These are phyloP conservation scores for Aspergillus fumigatus DNA, from an alignment of 2,329 filamentous ascomycete species.

Conservation along the genomic window DNA sequence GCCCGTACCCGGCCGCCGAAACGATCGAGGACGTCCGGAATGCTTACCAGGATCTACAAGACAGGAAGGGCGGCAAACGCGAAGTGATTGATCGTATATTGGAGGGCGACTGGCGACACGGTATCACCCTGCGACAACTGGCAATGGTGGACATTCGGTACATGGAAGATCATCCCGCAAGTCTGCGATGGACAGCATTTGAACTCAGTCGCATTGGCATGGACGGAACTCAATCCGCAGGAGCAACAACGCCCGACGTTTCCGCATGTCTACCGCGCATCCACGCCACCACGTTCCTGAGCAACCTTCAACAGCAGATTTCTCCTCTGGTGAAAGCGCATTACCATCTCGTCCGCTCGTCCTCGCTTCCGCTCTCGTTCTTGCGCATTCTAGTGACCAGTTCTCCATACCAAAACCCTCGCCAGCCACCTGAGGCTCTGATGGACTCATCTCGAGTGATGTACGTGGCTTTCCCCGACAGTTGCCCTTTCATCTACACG, in stretches of 20 bases:
- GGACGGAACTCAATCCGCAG: conserved; percentile 14
- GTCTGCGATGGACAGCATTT: conserved; percentile 51
- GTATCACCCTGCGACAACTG: conserved; percentile 51
- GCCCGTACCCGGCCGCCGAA: conserved; percentile 64
- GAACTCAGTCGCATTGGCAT: conserved; percentile 36
- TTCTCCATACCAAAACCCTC: conserved; percentile 66
- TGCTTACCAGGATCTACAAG: conserved; percentile 58
- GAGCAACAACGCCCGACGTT: conserved; percentile 27
- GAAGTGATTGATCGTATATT: conserved; percentile 54
- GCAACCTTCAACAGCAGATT: conserved; percentile 68
- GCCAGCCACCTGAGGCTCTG: conserved; percentile 32
- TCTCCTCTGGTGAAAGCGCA: conserved; percentile 78
- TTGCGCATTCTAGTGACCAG: conserved; percentile 76
- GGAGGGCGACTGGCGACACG: conserved; percentile 54
- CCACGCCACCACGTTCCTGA: conserved; percentile 74
- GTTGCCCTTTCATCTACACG: conserved; percentile 69
- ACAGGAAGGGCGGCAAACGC: conserved; percentile 49
- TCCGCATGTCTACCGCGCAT: conserved; percentile 59
- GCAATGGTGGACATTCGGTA: conserved; percentile 53
- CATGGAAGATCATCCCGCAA: conserved; percentile 49
- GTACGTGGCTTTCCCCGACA: conserved; percentile 78
- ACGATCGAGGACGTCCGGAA: conserved; percentile 64
- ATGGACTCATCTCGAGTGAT: conserved; percentile 66
- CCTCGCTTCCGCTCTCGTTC: conserved; percentile 60
- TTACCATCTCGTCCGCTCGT: conserved; percentile 72